phyloP scores from a whole-genome alignment of 1,284 basidiomycete genomes.

The Heliocybe sulcata region DNA sequence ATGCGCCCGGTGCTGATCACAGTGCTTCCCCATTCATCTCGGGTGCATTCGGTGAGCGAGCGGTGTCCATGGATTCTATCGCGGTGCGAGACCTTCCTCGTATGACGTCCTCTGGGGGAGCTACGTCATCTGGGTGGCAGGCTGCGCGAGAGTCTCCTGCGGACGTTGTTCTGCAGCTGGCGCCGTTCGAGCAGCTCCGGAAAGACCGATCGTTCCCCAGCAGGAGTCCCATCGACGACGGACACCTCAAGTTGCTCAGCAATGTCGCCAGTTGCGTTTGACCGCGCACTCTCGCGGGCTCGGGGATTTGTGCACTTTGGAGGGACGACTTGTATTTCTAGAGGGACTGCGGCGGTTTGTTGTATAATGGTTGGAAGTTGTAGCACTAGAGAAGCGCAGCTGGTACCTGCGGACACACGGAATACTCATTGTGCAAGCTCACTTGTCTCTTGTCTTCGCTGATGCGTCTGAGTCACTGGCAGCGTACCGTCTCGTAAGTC shows the following conservation, averaged over 20 bases:
- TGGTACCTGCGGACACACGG: no score
- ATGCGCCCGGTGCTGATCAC: background rate
- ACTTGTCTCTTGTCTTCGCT: no score
- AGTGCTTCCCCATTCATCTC: background rate
- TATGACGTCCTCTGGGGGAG: background rate
- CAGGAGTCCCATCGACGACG: conserved; percentile 58
- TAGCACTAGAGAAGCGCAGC: no score
- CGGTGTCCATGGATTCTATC: background rate
- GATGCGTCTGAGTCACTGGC: no score
- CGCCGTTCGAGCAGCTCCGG: conserved; percentile 46
- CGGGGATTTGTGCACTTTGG: no score
- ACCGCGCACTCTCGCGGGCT: background rate
- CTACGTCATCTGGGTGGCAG: background rate
- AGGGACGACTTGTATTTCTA: no score
- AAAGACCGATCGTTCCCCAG: conserved; percentile 49
- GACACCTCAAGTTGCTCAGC: conserved; percentile 40
- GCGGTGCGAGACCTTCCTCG: background rate
- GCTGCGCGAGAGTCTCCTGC: conserved; percentile 13
- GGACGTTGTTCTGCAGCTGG: conserved; percentile 23
- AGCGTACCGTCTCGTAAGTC: no score
- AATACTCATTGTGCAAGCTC: no score
- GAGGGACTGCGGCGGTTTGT: no score
- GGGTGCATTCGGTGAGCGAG: background rate
- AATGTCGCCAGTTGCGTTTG: background rate
- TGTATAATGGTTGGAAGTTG: no score